Evolutionary conservation across 768 basidiomycete species (phyloP).

Genomic region (Scleroderma citrinum): DNA sequence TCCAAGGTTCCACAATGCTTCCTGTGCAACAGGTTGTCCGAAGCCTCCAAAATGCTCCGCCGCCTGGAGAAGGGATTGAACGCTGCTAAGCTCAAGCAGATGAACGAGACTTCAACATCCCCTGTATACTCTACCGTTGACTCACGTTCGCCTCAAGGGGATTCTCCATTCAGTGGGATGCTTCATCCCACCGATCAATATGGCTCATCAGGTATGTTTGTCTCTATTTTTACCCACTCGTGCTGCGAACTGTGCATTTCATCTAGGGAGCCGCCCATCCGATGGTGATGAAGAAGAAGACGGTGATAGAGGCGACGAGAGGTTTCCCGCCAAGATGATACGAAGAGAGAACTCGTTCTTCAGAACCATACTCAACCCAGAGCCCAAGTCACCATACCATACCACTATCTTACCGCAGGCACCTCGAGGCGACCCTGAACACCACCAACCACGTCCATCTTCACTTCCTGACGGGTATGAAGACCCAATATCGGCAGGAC

Average conservation of each 20-base stretch:
- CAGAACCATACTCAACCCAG: constrained; percentile 75
- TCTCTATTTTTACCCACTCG: neutral
- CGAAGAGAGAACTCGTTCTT: constrained; percentile 77
- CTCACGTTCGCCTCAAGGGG: constrained; percentile 19
- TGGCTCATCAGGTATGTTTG: constrained; percentile 21
- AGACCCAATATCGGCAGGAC: constrained; percentile 69
- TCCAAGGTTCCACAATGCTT: constrained; percentile 1
- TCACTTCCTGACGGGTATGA: constrained; percentile 36
- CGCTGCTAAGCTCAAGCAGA: constrained; percentile 67
- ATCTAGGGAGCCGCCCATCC: constrained; percentile 21
- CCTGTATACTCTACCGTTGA: constrained; percentile 30
- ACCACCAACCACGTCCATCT: constrained; percentile 30
- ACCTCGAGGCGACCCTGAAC: constrained; percentile 30
- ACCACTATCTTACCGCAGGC: constrained; percentile 22
- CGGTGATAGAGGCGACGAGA: constrained; percentile 54
- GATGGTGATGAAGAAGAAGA: constrained; percentile 60
- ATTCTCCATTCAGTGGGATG: constrained; percentile 24
- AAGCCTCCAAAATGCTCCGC: constrained; percentile 85
- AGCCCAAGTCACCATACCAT: constrained; percentile 38
- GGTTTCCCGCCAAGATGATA: constrained; percentile 74
- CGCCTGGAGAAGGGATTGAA: constrained; percentile 80
- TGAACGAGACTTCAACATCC: constrained; percentile 27
- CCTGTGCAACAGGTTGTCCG: constrained; percentile 66
- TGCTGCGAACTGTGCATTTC: constrained; percentile 7
- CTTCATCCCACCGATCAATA: constrained; percentile 27